Base-by-base conservation (phyloP, 768 basidiomycete genomes). In the Leccinum variicolor region DNA sequence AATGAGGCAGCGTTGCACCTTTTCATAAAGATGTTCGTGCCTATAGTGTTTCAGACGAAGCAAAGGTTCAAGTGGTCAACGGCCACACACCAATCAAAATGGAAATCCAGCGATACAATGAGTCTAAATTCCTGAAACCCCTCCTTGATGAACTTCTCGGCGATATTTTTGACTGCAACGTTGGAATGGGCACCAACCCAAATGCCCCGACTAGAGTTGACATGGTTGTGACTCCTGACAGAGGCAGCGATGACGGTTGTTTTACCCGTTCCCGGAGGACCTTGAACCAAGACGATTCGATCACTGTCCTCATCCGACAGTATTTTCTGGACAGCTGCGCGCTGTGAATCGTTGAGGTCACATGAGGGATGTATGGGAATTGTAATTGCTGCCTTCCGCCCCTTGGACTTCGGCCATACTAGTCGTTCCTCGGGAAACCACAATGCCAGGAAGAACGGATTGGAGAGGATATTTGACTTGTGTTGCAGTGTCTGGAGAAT, bases 101-200 rank as follows among this genome's bases (percentile, higher is more conserved):
- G 76, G 54, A 80, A 81, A 47, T 75, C 80, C 23, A 64, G 68
- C 13, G 80, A 80, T 5, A 81, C 77, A n/a, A 81, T 55, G 1
- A 81, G 49, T 52, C 59, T 76, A 59, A 79, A 81, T 11, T 67
- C 56, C 4, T 31, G 4, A 58, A 79, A 74, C 0, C 48, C 64
- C n/a, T 65, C 59, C 7, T 68, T 64, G 25, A 69, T 55, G 11
- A 81, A 67, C 49, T 76, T 81, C 58, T 80, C 77, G 0, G 79
- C 79, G 17, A 81, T 80, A 54, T 81, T 81, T 60, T 82, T 82
- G n/a, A 81, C 80, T 0, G 77, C 80, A 29, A 81, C 77, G 33
- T 81, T 82, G 1, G 79, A 80, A 25, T 81, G 81, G 0, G 80
- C 79, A 28, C 75, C 66, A 28, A 81, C 59, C 74, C 77, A 81